These are phyloP conservation scores for Gossypium schwendimanii DNA, from an alignment of 441 rosid genomes.

Conservation along the genomic window DNA sequence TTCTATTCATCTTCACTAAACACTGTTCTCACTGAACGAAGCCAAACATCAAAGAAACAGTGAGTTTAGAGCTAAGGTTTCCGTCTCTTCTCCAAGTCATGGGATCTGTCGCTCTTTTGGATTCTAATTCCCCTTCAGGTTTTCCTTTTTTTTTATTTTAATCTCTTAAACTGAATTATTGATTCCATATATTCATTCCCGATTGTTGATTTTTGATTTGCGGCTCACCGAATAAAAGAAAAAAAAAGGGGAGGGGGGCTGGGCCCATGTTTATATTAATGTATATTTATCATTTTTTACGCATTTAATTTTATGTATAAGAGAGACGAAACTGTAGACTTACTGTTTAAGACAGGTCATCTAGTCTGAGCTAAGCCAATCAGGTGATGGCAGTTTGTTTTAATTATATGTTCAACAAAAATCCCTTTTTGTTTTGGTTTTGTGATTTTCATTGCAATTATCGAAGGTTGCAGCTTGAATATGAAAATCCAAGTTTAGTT, in stretches of 20 bases:
- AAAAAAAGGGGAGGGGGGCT: not conserved
- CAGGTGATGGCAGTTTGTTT: not conserved
- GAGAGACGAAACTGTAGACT: not conserved
- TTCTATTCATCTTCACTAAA: not conserved
- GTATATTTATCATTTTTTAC: not conserved
- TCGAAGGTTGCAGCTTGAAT: not conserved
- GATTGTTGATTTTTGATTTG: not conserved
- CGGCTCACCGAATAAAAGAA: not conserved
- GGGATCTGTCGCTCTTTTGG: constrained; percentile 9
- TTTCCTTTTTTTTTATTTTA: not conserved
- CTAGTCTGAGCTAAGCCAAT: not conserved
- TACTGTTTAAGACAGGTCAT: not conserved
- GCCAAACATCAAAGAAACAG: not conserved
- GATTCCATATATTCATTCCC: not conserved
- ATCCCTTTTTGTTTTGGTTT: not conserved
- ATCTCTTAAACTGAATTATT: not conserved
- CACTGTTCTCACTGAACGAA: not conserved
- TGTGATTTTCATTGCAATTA: not conserved
- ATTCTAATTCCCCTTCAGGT: constrained; percentile 5
- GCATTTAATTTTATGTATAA: not conserved
- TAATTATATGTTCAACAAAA: not conserved
- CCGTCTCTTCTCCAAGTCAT: not conserved
- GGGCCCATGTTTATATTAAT: constrained; percentile 4
- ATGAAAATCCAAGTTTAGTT: not conserved
- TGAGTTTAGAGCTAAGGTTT: not conserved